Base-by-base conservation (phyloP, 305 asterid genomes). In the Solanum aculeatissimum region DNA sequence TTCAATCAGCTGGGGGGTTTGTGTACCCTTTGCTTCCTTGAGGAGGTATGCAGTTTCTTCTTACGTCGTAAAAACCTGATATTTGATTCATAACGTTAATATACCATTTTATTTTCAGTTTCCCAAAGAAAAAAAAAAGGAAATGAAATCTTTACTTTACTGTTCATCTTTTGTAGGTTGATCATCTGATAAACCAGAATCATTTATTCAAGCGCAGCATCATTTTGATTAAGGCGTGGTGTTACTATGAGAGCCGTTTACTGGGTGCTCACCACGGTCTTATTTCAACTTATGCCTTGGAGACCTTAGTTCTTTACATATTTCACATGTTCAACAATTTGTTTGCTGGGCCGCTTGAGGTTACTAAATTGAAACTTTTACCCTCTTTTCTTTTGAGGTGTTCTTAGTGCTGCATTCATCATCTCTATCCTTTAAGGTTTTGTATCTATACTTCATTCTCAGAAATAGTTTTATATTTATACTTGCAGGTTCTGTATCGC, bases 191-290 rank as follows among this genome's bases (percentile, higher is more conserved):
- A 84, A 90, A 86, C 71, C 94, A 93, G 90, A 90, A 95, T 85
- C 97, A 96, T 89, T 91, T 96, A 53, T 96, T 96, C 86, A 95
- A 96, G 91, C 98, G 99, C 35, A 96, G 99, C 85, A 91, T 96
- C 75, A 95, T 96, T 82, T 84, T 95, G 89, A 94, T 96, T 18
- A 96, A 96, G 89, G 98, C 99, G 0, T 96, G 99, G 99, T 96
- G 99, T 88, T 95, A 95, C 86, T 96, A 96, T 54, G 99, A 96
- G 89, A 96, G 99, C 86, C 98, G 98, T 32, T 89, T 96, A 87
- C 83, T 96, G 87, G 99, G 99, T 85, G 98, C 99, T 77, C 98
- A 93, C 85, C 99, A 95, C 83, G 99, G 99, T 80, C 93, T 96
- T 54, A 95, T 96, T 79, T 96, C 99, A 80, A 96, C 99, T 79